Evolutionary conservation across 2,329 filamentous ascomycete species (phyloP).

Genomic region (Talaromyces pinophilus): DNA sequence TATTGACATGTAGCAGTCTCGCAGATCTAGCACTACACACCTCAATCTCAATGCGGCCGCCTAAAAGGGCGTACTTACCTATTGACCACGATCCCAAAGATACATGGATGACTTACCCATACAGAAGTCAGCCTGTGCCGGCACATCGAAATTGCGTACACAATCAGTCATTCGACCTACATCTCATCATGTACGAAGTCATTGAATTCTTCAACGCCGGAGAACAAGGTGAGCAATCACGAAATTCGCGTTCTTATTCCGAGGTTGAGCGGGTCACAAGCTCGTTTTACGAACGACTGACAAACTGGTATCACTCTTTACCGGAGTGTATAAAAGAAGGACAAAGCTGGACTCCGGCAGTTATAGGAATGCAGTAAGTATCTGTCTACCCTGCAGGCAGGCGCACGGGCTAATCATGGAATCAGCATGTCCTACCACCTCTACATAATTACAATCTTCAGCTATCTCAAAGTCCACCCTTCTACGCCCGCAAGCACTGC

Average conservation of each 20-base stretch:
- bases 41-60: constrained; percentile 14
- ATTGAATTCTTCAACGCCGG: constrained; percentile 11
- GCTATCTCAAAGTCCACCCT: constrained; percentile 20
- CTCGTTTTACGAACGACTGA: constrained; percentile 13
- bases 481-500: not conserved
- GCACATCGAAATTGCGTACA: constrained; percentile 22
- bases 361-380: constrained; percentile 20
- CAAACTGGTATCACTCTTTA: constrained; percentile 6
- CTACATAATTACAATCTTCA: constrained; percentile 20
- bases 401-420: not conserved
- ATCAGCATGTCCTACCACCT: constrained; percentile 15
- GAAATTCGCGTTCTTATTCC: constrained; percentile 1
- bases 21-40: constrained; percentile 18
- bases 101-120: constrained; percentile 21
- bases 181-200: constrained; percentile 23
- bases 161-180: constrained; percentile 20
- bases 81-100: constrained; percentile 12
- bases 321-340: constrained; percentile 19
- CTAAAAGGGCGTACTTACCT: constrained; percentile 10
- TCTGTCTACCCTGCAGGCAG: not conserved
- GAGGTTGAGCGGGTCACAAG: constrained; percentile 10
- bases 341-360: constrained; percentile 18
- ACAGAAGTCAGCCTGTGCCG: not conserved
- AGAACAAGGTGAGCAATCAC: constrained; percentile 3
- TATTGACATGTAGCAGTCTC: constrained; percentile 15